phyloP scores from a whole-genome alignment of 768 basidiomycete genomes.

The Lyophyllum shimeji region DNA sequence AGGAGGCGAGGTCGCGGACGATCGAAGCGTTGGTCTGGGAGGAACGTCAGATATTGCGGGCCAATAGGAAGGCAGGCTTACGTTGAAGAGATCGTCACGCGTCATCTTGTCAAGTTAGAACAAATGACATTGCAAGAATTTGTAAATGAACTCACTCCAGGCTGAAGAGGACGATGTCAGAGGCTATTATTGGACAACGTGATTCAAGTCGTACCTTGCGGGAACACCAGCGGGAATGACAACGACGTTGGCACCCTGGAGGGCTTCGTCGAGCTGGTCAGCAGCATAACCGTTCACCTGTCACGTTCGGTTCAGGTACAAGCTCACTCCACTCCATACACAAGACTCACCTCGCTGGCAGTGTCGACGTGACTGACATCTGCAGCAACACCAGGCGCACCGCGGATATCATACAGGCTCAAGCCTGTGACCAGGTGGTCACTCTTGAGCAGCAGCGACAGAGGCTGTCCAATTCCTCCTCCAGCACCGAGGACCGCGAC shows the following conservation, averaged over 20 bases:
- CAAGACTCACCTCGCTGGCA: slow-evolving; percentile 62
- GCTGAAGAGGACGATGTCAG: slow-evolving; percentile 44
- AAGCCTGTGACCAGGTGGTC: slow-evolving; percentile 88
- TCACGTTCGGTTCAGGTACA: slow-evolving; percentile 13
- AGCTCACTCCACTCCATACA: slow-evolving; percentile 5
- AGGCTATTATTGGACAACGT: neutral
- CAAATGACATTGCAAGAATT: slow-evolving; percentile 17
- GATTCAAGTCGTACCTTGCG: slow-evolving; percentile 69
- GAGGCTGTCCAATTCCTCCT: slow-evolving; percentile 98
- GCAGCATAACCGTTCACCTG: slow-evolving; percentile 81
- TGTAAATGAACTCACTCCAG: slow-evolving; percentile 63
- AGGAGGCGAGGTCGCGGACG: slow-evolving; percentile 91
- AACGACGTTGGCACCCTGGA: slow-evolving; percentile 88
- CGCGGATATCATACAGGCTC: slow-evolving; percentile 92
- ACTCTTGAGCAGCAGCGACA: slow-evolving; percentile 90
- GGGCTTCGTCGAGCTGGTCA: slow-evolving; percentile 86
- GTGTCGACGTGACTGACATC: slow-evolving; percentile 96
- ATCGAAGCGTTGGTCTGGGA: slow-evolving; percentile 93
- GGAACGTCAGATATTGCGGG: neutral
- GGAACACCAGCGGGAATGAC: slow-evolving; percentile 99
- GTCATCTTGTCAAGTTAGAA: slow-evolving; percentile 67
- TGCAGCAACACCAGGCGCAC: slow-evolving; percentile 95
- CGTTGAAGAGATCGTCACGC: slow-evolving; percentile 95
- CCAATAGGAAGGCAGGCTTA: slow-evolving; percentile 34
- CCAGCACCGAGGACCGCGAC: slow-evolving; percentile 97